Evolutionary conservation across 129 eudicot species (phyloP), one percentile per base, ranked within the genome.

Genomic region (Ambrosia trifida): DNA sequence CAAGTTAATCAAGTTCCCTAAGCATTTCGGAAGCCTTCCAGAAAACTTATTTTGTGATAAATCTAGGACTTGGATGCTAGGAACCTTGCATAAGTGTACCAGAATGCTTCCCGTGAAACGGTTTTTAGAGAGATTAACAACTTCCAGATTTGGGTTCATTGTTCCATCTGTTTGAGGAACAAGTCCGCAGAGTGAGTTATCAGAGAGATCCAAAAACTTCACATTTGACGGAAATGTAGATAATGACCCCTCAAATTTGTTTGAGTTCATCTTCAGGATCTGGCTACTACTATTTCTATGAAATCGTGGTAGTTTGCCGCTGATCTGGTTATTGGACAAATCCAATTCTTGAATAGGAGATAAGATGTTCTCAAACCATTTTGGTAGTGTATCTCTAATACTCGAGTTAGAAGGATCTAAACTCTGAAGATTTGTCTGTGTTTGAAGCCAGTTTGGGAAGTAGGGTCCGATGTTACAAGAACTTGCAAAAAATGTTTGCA

Each of bases 21-120:
- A 38, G 50, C 69, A 64, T 11, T 28, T 3, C 38, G 69, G 69
- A 38, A 64, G 69, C 2, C 31, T 8, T 63, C 68, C 50, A 16
- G 50, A 38, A 64, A 64, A 64, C 69, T 64, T 40, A 64, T 64
- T 64, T 16, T 64, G 51, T 16, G 69, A 64, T 18, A 64, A 64
- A 17, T 38, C 35, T 24, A 64, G 2, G 38, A 64, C 11, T 0
- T 8, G 12, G 51, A 64, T 64, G 17, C 9, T 64, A 17, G 19
- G 10, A 9, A 64, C 17, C 30, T 64, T 64, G 50, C 51, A 40
- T 4, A 64, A 64, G 9, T 64, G 33, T 64, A 10, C 0, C 41
- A 4, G 33, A 40, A 64, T 5, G 31, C 69, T 64, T 40, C 69
- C 51, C 38, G 51, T 40, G 49, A 64, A 64, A 40, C 33, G 31